phyloP scores from a whole-genome alignment of 2,329 filamentous ascomycete species.

The Calonectria multiphialidica region DNA sequence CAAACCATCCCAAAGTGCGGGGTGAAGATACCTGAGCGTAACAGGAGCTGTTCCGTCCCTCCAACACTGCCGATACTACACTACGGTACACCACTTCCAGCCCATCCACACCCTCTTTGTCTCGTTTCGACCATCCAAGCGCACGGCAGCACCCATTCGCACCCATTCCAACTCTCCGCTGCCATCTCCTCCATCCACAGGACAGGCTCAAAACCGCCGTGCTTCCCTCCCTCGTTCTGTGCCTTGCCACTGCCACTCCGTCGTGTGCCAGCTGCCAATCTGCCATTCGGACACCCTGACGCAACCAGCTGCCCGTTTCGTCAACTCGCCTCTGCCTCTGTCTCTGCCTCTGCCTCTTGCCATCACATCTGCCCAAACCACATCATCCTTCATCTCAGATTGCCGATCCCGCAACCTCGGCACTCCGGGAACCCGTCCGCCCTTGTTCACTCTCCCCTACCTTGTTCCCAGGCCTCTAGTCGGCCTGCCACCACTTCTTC shows the following conservation, averaged over 20 bases:
- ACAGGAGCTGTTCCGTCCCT: slow-evolving; percentile 46
- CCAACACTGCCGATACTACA: slow-evolving; percentile 34
- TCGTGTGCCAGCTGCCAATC: slow-evolving; percentile 26
- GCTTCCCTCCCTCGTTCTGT: slow-evolving; percentile 41
- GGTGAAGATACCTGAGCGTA: slow-evolving; percentile 39
- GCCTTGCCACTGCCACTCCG: slow-evolving; percentile 30
- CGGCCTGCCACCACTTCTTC: slow-evolving; percentile 25
- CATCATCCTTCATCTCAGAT: slow-evolving; percentile 25
- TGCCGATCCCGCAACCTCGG: slow-evolving; percentile 34
- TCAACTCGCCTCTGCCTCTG: slow-evolving; percentile 31
- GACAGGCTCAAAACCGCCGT: slow-evolving; percentile 36
- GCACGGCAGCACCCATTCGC: slow-evolving; percentile 22
- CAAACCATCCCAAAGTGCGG: slow-evolving; percentile 37
- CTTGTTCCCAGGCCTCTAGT: slow-evolving; percentile 25
- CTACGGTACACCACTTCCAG: slow-evolving; percentile 11
- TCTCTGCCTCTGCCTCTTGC: slow-evolving; percentile 13
- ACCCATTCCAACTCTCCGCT: slow-evolving; percentile 19
- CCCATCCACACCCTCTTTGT: slow-evolving; percentile 28
- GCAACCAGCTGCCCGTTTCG: slow-evolving; percentile 41
- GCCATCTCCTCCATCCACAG: slow-evolving; percentile 24
- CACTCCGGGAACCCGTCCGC: slow-evolving; percentile 25
- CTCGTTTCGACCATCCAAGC: slow-evolving; percentile 36
- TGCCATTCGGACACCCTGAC: slow-evolving; percentile 37
- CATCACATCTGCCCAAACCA: not conserved
- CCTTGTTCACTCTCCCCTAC: slow-evolving; percentile 22